These are phyloP conservation scores for Ustulina deusta DNA, from an alignment of 2,329 filamentous ascomycete genomes.

Conservation along the genomic window DNA sequence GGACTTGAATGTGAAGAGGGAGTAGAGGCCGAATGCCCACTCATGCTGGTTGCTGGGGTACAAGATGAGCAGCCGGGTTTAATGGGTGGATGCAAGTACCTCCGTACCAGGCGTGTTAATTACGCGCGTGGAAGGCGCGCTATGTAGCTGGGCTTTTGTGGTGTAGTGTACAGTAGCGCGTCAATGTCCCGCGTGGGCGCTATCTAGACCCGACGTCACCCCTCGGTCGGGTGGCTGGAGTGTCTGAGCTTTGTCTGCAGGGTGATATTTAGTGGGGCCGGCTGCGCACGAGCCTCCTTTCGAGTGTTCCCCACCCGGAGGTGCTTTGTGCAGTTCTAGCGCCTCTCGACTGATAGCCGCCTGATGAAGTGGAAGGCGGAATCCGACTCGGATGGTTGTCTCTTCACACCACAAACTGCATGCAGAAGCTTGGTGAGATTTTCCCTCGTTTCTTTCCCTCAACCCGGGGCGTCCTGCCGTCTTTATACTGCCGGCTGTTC, in stretches of 20 bases:
- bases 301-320: conserved; percentile 26
- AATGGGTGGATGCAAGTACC: conserved; percentile 46
- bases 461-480: conserved; percentile 41
- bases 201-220: conserved; percentile 44
- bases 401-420: conserved; percentile 40
- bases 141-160: conserved; percentile 32
- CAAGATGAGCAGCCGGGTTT: conserved; percentile 42
- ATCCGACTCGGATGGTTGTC: conserved; percentile 36
- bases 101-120: conserved; percentile 41
- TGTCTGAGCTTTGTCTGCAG: not conserved
- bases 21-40: conserved; percentile 32
- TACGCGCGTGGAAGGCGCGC: conserved; percentile 46
- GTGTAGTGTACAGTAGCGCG: conserved; percentile 43
- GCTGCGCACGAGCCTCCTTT: conserved; percentile 31
- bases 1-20: conserved; percentile 28
- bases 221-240: conserved; percentile 37
- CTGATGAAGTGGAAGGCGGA: conserved; percentile 37
- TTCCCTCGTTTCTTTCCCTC: conserved; percentile 24
- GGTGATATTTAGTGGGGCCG: conserved; percentile 28
- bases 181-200: conserved; percentile 35
- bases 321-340: not conserved
- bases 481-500: conserved; percentile 45
- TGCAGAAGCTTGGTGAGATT: conserved; percentile 24
- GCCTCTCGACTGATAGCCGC: conserved; percentile 33
- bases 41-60: conserved; percentile 44